Evolutionary conservation across 148 eudicot species (phyloP).

Genomic region (Rhododendron ovatum): DNA sequence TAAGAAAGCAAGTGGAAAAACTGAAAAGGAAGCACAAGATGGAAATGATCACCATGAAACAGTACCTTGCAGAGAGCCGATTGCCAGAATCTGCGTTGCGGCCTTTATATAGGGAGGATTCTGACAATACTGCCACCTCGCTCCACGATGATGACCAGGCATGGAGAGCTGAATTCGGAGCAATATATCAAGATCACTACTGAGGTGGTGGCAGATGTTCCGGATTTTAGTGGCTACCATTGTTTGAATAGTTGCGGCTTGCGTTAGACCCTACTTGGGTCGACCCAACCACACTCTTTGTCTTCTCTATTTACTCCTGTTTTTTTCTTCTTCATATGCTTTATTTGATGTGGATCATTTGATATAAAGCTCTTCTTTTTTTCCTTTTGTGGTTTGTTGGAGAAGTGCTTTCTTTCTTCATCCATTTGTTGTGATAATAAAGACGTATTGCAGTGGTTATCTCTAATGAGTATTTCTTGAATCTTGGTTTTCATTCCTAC

Average conservation of each 20-base stretch:
- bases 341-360: not conserved
- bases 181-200: conserved; percentile 71
- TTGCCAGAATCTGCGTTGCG: conserved; percentile 77
- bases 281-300: not conserved
- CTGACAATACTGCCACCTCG: conserved; percentile 25
- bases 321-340: not conserved
- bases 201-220: not conserved
- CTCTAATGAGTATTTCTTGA: not conserved
- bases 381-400: not conserved
- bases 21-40: conserved; percentile 91
- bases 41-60: conserved; percentile 94
- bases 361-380: not conserved
- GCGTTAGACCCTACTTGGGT: conserved; percentile 23
- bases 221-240: not conserved
- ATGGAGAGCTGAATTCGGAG: conserved; percentile 92
- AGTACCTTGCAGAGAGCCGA: conserved; percentile 87
- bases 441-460: not conserved
- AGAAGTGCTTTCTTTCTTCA: not conserved
- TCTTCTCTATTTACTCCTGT: not conserved
- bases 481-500: not conserved
- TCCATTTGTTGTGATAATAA: not conserved
- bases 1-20: conserved; percentile 46
- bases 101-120: conserved; percentile 53
- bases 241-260: not conserved
- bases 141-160: conserved; percentile 60